Evolutionary conservation across 2,329 filamentous ascomycete species (phyloP).

Genomic region (Sporothrix luriei): DNA sequence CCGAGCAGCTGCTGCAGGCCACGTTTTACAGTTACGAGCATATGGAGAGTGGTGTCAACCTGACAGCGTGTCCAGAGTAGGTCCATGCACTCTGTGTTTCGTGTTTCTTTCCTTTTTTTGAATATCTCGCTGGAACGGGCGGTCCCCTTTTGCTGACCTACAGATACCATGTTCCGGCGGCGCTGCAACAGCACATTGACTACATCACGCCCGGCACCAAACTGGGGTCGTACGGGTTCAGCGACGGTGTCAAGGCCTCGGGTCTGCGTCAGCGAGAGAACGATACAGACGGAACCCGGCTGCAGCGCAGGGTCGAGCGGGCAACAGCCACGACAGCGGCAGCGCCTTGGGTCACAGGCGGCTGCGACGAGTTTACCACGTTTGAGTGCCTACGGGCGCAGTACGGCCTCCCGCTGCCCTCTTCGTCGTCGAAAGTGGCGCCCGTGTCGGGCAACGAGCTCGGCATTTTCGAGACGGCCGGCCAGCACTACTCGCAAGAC

Average conservation of each 20-base stretch:
- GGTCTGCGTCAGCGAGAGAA: not conserved
- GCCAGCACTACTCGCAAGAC: slow-evolving; percentile 36
- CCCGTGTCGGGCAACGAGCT: slow-evolving; percentile 33
- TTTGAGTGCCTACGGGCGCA: slow-evolving; percentile 32
- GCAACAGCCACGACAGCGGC: not conserved
- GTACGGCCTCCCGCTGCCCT: slow-evolving; percentile 34
- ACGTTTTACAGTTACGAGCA: slow-evolving; percentile 36
- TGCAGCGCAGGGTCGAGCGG: not conserved
- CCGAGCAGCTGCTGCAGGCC: slow-evolving; percentile 35
- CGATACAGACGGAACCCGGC: not conserved
- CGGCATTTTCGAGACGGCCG: slow-evolving; percentile 36
- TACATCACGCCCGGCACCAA: slow-evolving; percentile 43
- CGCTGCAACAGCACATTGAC: slow-evolving; percentile 54
- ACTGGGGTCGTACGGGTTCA: slow-evolving; percentile 26
- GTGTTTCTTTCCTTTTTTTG: too few relatives aligned
- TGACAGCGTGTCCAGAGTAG: slow-evolving; percentile 26
- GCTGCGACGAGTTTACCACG: not conserved
- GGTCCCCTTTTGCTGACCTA: not conserved
- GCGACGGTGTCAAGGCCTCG: not conserved
- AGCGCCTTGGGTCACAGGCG: slow-evolving; percentile 1
- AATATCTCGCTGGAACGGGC: not conserved
- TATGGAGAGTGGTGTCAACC: not conserved
- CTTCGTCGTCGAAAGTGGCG: slow-evolving; percentile 13
- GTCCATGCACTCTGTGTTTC: not conserved
- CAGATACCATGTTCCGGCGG: slow-evolving; percentile 49